Conservation (phyloP, 108 stramenopile species). For the Nitzschia palea region DNA sequence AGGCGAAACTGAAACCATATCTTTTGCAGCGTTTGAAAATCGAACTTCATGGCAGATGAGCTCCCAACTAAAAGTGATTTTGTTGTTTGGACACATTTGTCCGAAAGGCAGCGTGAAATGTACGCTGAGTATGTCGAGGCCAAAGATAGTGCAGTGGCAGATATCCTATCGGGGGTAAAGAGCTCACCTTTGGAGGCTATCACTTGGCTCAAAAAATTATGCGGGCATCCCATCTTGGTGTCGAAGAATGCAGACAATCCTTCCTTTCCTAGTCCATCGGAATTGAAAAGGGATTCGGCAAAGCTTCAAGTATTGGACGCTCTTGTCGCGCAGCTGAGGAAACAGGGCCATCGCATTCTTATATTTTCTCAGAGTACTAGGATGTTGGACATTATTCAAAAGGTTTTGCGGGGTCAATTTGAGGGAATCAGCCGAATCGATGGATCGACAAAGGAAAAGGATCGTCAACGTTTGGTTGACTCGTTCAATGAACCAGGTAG, state of each 20-base stretch:
- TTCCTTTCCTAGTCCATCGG: neutral
- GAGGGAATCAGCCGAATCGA: constrained; percentile 77
- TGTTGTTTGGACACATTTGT: constrained; percentile 89
- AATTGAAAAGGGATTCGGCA: constrained; percentile 43
- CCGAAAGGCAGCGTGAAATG: constrained; percentile 72
- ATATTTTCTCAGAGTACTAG: constrained; percentile 94
- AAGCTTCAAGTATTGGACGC: constrained; percentile 76
- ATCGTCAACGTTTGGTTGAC: constrained; percentile 87
- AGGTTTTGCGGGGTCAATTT: constrained; percentile 31
- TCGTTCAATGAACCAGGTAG: constrained; percentile 82
- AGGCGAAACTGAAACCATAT: constrained; percentile 75
- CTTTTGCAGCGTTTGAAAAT: constrained; percentile 87
- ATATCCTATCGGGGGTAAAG: constrained; percentile 42
- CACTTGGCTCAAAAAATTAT: constrained; percentile 75
- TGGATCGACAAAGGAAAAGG: constrained; percentile 81
- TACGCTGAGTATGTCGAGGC: constrained; percentile 75
- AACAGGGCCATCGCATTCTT: constrained; percentile 79
- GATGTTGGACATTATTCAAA: constrained; percentile 87
- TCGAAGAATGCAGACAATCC: neutral
- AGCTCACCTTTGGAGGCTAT: constrained; percentile 65
- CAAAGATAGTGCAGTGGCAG: constrained; percentile 56
- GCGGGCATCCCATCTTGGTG: constrained; percentile 74
- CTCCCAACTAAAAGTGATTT: constrained; percentile 93
- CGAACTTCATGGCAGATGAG: constrained; percentile 75
- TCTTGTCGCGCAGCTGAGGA: constrained; percentile 56